Evolutionary conservation across 2,329 filamentous ascomycete species (phyloP).

Genomic region (Thermomyces lanuginosus): DNA sequence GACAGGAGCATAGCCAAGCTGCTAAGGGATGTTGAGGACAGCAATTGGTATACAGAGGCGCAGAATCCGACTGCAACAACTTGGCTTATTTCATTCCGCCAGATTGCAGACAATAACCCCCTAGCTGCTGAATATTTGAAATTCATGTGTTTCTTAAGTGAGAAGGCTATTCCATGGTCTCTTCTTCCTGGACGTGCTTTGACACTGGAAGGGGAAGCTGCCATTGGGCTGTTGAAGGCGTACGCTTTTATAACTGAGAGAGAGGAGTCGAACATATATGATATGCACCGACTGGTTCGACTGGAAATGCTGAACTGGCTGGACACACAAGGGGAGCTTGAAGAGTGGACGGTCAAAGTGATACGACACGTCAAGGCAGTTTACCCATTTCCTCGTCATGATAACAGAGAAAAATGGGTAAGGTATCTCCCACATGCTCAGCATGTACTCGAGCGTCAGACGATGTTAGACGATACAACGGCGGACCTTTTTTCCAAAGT

Average conservation of each 20-base stretch:
- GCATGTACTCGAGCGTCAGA: too few species aligned
- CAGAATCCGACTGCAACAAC: slow-evolving; percentile 13
- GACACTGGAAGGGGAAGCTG: too few species aligned
- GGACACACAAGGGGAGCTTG: neutral
- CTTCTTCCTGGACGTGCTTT: too few species aligned
- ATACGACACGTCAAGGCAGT: slow-evolving; percentile 2
- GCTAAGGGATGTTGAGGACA: slow-evolving; percentile 9
- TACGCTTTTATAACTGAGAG: slow-evolving; percentile 3
- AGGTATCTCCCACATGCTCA: too few species aligned
- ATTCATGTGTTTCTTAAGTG: slow-evolving; percentile 11
- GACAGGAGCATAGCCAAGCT: slow-evolving; percentile 5
- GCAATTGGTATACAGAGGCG: slow-evolving; percentile 7
- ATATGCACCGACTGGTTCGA: slow-evolving; percentile 11
- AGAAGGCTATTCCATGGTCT: slow-evolving; percentile 8
- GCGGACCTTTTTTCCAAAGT: too few species aligned
- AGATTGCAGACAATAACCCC: slow-evolving; percentile 6
- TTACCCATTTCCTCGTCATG: slow-evolving; percentile 3
- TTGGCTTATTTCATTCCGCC: slow-evolving; percentile 12
- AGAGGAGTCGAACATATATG: slow-evolving; percentile 4
- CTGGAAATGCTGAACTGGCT: slow-evolving; percentile 8
- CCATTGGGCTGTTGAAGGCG: slow-evolving; percentile 2
- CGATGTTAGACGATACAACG: too few species aligned
- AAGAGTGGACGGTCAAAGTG: slow-evolving; percentile 2
- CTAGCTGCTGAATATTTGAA: slow-evolving; percentile 9
- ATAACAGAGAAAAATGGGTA: slow-evolving; percentile 4